Conservation (phyloP, 345 rosid genomes). For the Raphanus sativus region DNA sequence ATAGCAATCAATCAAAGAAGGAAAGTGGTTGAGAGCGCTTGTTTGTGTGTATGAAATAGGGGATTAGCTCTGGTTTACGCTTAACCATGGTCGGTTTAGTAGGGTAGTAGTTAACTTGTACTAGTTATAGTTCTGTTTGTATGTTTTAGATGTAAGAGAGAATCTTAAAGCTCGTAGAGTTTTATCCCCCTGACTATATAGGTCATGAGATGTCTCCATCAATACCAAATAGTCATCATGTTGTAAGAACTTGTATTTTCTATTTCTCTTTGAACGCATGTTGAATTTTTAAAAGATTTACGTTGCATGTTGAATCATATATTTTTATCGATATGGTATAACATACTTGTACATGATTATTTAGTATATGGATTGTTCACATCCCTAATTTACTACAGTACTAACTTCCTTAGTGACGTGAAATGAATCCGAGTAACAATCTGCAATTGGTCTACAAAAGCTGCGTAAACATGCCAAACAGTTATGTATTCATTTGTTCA, state of each 20-base stretch:
- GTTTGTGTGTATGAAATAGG: constrained; percentile 11
- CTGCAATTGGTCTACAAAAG: neutral
- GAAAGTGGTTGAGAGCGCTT: neutral
- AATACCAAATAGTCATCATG: neutral
- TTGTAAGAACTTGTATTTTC: neutral
- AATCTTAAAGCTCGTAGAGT: constrained; percentile 9
- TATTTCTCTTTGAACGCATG: neutral
- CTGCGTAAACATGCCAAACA: neutral
- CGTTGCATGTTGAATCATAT: neutral
- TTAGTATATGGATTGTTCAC: neutral
- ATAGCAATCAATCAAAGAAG: neutral
- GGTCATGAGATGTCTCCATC: neutral
- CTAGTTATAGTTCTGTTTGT: neutral
- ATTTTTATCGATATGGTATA: no score
- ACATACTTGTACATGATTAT: neutral
- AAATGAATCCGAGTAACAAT: neutral
- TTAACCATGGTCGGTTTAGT: constrained; percentile 6
- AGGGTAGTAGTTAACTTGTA: constrained; percentile 19
- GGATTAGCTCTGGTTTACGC: neutral
- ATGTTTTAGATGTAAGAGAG: constrained; percentile 16
- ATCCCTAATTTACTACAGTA: neutral
- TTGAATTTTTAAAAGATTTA: neutral
- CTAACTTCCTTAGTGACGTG: neutral
- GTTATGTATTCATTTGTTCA: neutral
- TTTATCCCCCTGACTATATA: constrained; percentile 4